Percentiles rank a stretch among this genome's conserved stretches.
phyloP scores from a whole-genome alignment of 1,284 basidiomycete species.

The Marasmius oreades region DNA sequence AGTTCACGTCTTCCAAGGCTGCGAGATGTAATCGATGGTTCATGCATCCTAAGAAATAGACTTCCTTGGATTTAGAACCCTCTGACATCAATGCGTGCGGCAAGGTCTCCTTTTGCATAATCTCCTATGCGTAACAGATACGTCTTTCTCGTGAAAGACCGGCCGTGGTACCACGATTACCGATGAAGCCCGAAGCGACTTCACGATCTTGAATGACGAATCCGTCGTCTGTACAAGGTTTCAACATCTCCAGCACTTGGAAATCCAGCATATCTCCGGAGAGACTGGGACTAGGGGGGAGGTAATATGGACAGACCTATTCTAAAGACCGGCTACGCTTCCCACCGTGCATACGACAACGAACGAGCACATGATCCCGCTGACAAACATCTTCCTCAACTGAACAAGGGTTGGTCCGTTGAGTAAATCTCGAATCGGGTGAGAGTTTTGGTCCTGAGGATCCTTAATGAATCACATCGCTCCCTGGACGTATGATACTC shows the following conservation, averaged over 20 bases:
- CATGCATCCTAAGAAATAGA: constrained; percentile 99
- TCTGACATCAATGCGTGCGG: constrained; percentile 96
- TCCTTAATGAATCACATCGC: constrained; percentile 97
- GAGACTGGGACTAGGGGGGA: too few species aligned
- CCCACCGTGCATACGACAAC: constrained; percentile 75
- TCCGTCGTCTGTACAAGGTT: constrained; percentile 98
- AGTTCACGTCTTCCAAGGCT: constrained; percentile 93
- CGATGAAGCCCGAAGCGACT: constrained; percentile 96
- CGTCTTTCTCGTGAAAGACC: constrained; percentile 91
- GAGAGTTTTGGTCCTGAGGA: constrained; percentile 85
- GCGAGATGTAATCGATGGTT: constrained; percentile 94
- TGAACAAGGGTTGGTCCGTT: constrained; percentile 81
- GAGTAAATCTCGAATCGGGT: constrained; percentile 90
- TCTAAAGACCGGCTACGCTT: constrained; percentile 66
- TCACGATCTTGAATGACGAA: constrained; percentile 98
- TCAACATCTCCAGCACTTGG: constrained; percentile 97
- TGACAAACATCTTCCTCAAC: constrained; percentile 80
- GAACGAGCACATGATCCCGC: constrained; percentile 83
- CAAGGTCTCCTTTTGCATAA: constrained; percentile 97
- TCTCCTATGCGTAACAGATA: constrained; percentile 96
- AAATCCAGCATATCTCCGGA: constrained; percentile 95
- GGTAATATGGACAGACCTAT: too few species aligned
- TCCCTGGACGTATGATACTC: constrained; percentile 80
- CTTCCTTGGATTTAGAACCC: constrained; percentile 97
- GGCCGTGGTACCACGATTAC: constrained; percentile 94